Evolutionary conservation across 345 rosid species (phyloP), one percentile per base, ranked within the genome.

Genomic region (Populus simonii): DNA sequence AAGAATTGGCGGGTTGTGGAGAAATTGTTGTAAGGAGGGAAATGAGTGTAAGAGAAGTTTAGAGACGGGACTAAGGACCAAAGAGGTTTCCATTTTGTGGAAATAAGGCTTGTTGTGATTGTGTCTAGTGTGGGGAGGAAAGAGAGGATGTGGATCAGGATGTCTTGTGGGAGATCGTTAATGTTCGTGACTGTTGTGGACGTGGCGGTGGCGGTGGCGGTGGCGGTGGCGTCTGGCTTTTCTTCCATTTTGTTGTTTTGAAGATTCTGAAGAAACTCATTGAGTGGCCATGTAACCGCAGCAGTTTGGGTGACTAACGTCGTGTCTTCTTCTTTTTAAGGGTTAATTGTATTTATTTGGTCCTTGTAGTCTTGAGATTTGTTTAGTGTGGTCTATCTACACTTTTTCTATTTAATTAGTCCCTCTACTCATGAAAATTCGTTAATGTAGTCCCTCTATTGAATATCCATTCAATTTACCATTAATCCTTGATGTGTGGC

Each of bases 1-100:
- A 73, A 73, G 67, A 73, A 73, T 35, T 57, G 49, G 16, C 76
- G 76, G 33, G 76, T 73, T 45, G 31, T 73, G 51, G 47, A 33
- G 10, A 45, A 66, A 18, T 12, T 33, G 5, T 73, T 57, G 65
- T 35, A 73, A 31, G 67, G 49, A 11, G 76, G 76, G 65, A 73
- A 73, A 20, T n/a, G 13, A 29, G 47, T 0, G 20, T 53, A 73
- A 22, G 67, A 57, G 45, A 73, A 23, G 67, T 73, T 55, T 7
- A 57, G 22, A 5, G 51, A 73, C 1, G 76, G 76, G 15, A 55
- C 39, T 57, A 15, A 33, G 0, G 76, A 35, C 76, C 76, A 73
- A 6, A 53, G 33, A 51, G 20, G 8, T 25, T 17, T 18, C 39
- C 62, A 33, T 72, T 55, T 72, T 53, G 35, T 53, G 10, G 45